Evolutionary conservation across 306 rosid species (phyloP).

Genomic region (Lupinus albus): DNA sequence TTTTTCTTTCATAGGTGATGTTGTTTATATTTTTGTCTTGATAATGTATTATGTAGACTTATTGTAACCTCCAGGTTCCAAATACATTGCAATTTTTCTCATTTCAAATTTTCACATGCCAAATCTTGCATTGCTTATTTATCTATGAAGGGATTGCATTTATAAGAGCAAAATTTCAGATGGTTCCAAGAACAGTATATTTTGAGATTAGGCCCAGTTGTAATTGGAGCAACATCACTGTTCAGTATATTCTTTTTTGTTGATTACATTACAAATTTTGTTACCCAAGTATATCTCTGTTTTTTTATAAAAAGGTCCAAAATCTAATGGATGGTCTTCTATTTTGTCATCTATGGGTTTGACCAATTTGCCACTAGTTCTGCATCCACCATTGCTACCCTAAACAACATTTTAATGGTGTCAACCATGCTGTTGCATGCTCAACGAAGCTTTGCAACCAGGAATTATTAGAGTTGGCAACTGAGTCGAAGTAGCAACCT

Average conservation of each 20-base stretch:
- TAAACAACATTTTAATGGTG: too few relatives aligned
- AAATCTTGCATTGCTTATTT: not conserved
- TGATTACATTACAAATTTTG: not conserved
- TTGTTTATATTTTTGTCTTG: slow-evolving; percentile 12
- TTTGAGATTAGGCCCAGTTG: too few relatives aligned
- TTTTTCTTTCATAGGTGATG: slow-evolving; percentile 34
- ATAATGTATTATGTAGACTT: slow-evolving; percentile 26
- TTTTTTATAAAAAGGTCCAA: too few relatives aligned
- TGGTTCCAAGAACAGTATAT: not conserved
- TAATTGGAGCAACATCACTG: not conserved
- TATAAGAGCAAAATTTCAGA: not conserved
- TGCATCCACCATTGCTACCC: too few relatives aligned
- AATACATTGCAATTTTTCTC: slow-evolving; percentile 21
- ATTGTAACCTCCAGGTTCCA: slow-evolving; percentile 29
- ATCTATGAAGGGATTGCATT: not conserved
- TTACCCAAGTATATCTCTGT: too few relatives aligned
- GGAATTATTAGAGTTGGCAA: too few relatives aligned
- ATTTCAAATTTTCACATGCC: slow-evolving; percentile 29
- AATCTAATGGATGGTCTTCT: too few relatives aligned
- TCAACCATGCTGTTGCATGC: too few relatives aligned
- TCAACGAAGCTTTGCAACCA: too few relatives aligned
- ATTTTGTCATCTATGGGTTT: too few relatives aligned
- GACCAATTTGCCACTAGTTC: too few relatives aligned
- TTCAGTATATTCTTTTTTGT: not conserved
- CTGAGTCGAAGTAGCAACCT: too few relatives aligned